These are phyloP conservation scores for Dioscorea alata DNA, from an alignment of 106 monocot species.

Conservation along the genomic window DNA sequence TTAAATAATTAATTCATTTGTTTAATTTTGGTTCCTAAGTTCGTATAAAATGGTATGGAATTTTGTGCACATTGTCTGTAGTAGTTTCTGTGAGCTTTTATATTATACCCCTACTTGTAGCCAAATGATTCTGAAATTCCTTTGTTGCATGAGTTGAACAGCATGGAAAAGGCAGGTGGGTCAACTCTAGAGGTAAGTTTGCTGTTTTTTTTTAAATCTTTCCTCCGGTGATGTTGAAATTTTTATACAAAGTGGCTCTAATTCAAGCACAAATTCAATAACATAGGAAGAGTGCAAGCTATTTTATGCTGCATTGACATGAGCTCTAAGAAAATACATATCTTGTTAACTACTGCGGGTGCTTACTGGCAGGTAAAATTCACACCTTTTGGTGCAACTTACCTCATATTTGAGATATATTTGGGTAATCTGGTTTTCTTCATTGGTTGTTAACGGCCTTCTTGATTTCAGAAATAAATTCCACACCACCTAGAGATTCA, in stretches of 20 bases:
- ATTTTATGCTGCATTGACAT: constrained; percentile 90
- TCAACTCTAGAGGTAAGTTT: constrained; percentile 56
- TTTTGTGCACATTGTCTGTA: not conserved
- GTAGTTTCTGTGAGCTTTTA: too few species aligned
- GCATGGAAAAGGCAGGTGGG: constrained; percentile 38
- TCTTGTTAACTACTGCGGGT: constrained; percentile 64
- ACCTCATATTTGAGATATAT: too few species aligned
- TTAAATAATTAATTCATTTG: too few species aligned
- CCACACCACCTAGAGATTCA: constrained; percentile 60
- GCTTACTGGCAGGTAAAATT: constrained; percentile 59
- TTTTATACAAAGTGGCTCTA: not conserved
- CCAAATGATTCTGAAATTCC: constrained; percentile 96
- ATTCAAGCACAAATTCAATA: not conserved
- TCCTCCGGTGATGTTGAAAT: not conserved
- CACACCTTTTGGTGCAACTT: too few species aligned
- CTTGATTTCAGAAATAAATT: constrained; percentile 82
- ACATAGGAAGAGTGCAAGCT: constrained; percentile 87
- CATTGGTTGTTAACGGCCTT: constrained; percentile 74
- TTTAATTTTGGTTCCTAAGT: too few species aligned
- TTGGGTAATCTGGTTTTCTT: too few species aligned
- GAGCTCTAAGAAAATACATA: constrained; percentile 77
- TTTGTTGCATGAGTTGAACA: constrained; percentile 67
- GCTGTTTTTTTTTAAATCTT: constrained; percentile 2
- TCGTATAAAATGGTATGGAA: not conserved
- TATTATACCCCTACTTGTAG: constrained; percentile 14